A percentile compares a stretch with the other conserved stretches of the same genome.
Evolutionary conservation across 305 asterid genomes (phyloP).

Genomic region (Fraxinus sp.): DNA sequence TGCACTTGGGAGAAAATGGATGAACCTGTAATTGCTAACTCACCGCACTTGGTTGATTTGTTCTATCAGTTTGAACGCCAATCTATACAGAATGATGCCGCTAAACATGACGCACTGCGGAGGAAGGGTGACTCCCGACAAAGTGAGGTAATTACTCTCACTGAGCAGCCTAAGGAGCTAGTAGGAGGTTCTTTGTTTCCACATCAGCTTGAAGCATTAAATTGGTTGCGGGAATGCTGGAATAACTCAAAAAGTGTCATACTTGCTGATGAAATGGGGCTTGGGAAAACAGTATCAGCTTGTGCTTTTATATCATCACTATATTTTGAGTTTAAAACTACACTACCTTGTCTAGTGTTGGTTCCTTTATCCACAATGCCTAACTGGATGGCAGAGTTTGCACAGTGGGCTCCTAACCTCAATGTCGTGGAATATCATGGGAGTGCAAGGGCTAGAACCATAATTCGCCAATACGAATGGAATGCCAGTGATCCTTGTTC

Average conservation of each 20-base stretch:
- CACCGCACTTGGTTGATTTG: slow-evolving; percentile 60
- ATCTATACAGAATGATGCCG: slow-evolving; percentile 53
- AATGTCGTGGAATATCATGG: not conserved
- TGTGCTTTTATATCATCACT: not conserved
- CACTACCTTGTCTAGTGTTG: not conserved
- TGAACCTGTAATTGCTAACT: slow-evolving; percentile 65
- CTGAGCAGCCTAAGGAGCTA: not conserved
- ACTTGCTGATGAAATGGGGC: not conserved
- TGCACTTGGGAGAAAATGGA: slow-evolving; percentile 96
- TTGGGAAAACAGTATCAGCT: not conserved
- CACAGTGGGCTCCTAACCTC: not conserved
- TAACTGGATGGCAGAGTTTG: not conserved
- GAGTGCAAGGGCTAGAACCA: not conserved
- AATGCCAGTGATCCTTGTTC: slow-evolving; percentile 51
- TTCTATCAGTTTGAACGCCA: slow-evolving; percentile 72
- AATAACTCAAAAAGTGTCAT: not conserved
- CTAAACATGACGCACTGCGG: slow-evolving; percentile 43
- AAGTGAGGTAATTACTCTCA: not conserved
- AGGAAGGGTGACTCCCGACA: not conserved
- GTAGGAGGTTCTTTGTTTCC: not conserved
- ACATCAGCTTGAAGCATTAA: not conserved
- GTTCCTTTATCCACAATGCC: not conserved
- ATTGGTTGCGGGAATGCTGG: not conserved
- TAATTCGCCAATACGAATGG: not conserved
- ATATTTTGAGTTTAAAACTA: not conserved